Conservation (phyloP, 345 rosid genomes). For the Eucalyptus pauciflora region DNA sequence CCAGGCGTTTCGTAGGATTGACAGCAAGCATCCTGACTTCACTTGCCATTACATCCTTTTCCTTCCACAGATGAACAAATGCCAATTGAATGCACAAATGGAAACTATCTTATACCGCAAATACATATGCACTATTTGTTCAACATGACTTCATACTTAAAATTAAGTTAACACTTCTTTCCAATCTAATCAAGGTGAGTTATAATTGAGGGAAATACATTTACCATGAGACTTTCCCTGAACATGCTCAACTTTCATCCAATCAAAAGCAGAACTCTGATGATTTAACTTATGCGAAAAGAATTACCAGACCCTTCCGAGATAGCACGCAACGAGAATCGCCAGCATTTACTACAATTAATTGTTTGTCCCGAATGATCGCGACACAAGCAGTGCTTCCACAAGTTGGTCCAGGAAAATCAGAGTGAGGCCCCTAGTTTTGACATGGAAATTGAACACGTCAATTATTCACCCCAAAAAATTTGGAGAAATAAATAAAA, state of each 20-base stretch:
- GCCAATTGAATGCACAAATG: neutral
- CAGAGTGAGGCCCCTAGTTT: constrained; percentile 88
- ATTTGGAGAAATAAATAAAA: neutral
- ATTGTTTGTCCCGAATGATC: constrained; percentile 54
- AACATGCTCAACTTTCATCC: neutral
- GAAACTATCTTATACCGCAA: neutral
- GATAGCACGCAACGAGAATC: constrained; percentile 95
- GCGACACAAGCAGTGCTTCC: constrained; percentile 93
- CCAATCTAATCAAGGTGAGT: neutral
- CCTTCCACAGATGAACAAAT: neutral
- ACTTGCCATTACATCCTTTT: neutral
- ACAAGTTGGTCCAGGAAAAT: constrained; percentile 82
- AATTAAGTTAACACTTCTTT: neutral
- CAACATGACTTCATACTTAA: neutral
- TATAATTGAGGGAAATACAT: neutral
- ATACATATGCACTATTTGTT: neutral
- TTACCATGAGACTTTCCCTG: neutral
- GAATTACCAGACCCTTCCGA: constrained; percentile 78
- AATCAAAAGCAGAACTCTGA: neutral
- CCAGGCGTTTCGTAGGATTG: neutral
- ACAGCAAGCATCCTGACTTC: neutral
- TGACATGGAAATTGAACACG: neutral
- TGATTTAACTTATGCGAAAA: neutral
- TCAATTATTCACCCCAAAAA: neutral
- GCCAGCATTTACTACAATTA: constrained; percentile 86